These are phyloP conservation scores for Penicillium janthinellum DNA, from an alignment of 2,329 filamentous ascomycete genomes.

Conservation along the genomic window DNA sequence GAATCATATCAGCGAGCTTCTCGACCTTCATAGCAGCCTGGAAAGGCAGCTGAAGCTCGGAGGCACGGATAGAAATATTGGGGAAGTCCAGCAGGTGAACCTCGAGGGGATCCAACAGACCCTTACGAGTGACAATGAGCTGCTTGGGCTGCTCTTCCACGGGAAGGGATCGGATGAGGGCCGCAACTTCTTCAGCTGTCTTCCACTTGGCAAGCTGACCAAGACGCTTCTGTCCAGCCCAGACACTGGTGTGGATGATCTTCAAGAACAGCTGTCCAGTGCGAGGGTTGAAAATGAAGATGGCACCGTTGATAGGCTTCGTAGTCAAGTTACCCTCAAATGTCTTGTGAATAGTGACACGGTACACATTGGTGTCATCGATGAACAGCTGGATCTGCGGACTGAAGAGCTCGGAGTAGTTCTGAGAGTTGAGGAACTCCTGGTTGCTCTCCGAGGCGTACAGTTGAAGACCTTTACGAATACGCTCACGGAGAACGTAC, in stretches of 20 bases:
- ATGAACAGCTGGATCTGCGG: constrained; percentile 99
- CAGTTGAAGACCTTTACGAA: constrained; percentile 94
- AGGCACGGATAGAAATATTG: constrained; percentile 97
- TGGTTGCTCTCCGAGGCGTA: constrained; percentile 99
- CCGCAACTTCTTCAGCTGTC: constrained; percentile 98
- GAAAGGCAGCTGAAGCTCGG: constrained; percentile 95
- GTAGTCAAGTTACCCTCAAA: constrained; percentile 99
- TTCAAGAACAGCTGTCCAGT: constrained; percentile 98
- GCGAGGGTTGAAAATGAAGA: constrained; percentile 99
- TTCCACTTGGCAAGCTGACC: constrained; percentile 99
- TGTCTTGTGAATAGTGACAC: constrained; percentile 99
- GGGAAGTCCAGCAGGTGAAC: constrained; percentile 98
- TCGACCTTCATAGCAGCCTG: constrained; percentile 99
- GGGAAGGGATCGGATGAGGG: constrained; percentile 89
- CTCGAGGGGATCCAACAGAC: constrained; percentile 92
- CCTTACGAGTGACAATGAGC: constrained; percentile 96
- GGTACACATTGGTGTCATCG: constrained; percentile 98
- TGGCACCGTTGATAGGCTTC: constrained; percentile 98
- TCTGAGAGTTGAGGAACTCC: constrained; percentile 98
- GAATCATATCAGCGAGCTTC: constrained; percentile 98
- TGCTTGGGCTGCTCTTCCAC: constrained; percentile 99
- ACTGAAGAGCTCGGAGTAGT: constrained; percentile 98
- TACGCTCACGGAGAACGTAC: constrained; percentile 95
- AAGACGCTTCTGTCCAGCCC: constrained; percentile 98
- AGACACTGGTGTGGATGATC: constrained; percentile 99